These are phyloP conservation scores for Mucor mucedo DNA, from an alignment of 371 early-diverging fungal genomes.

Conservation along the genomic window DNA sequence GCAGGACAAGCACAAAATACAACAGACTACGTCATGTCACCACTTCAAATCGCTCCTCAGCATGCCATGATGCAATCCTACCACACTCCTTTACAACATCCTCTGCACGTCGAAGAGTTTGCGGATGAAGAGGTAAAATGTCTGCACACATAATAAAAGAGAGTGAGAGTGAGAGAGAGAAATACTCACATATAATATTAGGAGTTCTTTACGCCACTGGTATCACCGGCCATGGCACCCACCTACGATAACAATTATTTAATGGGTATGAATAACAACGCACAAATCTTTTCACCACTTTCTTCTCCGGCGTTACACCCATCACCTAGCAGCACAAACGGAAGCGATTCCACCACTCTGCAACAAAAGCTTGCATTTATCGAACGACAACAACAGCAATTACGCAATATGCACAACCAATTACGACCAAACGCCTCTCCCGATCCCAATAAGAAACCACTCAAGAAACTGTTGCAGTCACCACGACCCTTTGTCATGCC, in stretches of 20 bases:
- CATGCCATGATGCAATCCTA: conserved; percentile 9
- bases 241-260: conserved; percentile 53
- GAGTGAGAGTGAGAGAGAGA: too few relatives aligned
- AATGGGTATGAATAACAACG: conserved; percentile 32
- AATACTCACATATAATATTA: conserved; percentile 5
- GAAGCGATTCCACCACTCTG: conserved; percentile 20
- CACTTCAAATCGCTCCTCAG: conserved; percentile 40
- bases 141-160: too few relatives aligned
- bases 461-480: conserved; percentile 20
- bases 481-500: conserved; percentile 15
- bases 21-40: conserved; percentile 45
- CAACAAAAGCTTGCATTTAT: conserved; percentile 53
- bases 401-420: conserved; percentile 39
- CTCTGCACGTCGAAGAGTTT: conserved; percentile 16
- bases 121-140: conserved; percentile 49
- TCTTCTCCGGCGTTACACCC: conserved; percentile 75
- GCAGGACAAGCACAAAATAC: conserved; percentile 48
- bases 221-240: conserved; percentile 77
- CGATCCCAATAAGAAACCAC: not conserved
- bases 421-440: conserved; percentile 15
- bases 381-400: conserved; percentile 57
- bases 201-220: conserved; percentile 72
- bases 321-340: conserved; percentile 21
- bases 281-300: conserved; percentile 62
- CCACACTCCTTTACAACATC: conserved; percentile 38